Evolutionary conservation across 495 filamentous ascomycete species (phyloP), one percentile per base, ranked within the genome.

Genomic region (Hapsidospora chrysogenum): DNA sequence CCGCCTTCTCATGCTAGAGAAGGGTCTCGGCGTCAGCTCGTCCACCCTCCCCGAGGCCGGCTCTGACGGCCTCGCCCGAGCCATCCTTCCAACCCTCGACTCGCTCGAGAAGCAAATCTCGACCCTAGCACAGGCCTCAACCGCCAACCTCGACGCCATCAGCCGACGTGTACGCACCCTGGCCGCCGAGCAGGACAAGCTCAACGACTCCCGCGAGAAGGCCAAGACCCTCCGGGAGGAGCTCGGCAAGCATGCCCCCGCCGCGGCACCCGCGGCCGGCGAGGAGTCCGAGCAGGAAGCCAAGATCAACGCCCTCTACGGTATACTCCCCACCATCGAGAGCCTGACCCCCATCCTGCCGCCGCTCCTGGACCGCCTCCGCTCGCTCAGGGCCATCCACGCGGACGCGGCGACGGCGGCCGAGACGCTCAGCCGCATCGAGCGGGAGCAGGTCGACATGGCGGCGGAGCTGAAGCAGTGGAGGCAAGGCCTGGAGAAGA

Each of bases 291-390:
- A 92, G 46, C 72, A 82, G 43, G 67, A 69, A 13, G 68, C 83
- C 27, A 93, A 92, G 52, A 79, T 96, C 50, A 87, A 92, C 45
- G 85, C 86, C 2, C 70, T 99, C 2, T 96, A 94, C 53, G 77
- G 78, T 2, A 82, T 82, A 11, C 66, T 99, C 4, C 75, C 83
- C 4, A 87, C 83, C 9, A 92, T 99, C 41, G 84, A 95, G 54
- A 80, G 68, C 36, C 61, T 96, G 10, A 68, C 80, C 3, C 89
- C 92, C 5, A 57, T 93, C 16, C 63, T 99, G 9, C 92, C 92
- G 6, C 71, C 80, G 3, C 63, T 95, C 16, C 64, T 99, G 3
- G 83, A 95, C 48, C 70, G 92, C 13, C 60, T 99, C 26, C 66
- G 85, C 26, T 87, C 81, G 7, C 63, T 99, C 31, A 69, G 83